Conservation (phyloP, 768 basidiomycete species). For the Tricholoma sp. region DNA sequence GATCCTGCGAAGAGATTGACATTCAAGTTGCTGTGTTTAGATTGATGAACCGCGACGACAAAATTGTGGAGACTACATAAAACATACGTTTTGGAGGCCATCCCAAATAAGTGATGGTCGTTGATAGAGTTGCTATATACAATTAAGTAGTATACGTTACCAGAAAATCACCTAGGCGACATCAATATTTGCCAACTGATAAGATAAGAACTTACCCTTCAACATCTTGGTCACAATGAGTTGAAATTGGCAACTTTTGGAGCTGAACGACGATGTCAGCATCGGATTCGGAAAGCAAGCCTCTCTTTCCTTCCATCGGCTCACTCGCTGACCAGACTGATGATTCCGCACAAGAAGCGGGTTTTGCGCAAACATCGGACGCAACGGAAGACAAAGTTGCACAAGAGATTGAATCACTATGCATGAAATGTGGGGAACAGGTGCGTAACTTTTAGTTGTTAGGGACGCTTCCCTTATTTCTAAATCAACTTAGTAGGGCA, state of each 20-base stretch:
- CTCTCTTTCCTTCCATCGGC: constrained; percentile 52
- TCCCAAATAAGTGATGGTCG: constrained; percentile 4
- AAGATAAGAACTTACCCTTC: too few relatives aligned
- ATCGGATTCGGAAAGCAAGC: background rate
- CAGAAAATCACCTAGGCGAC: too few relatives aligned
- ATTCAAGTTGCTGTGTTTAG: constrained; percentile 16
- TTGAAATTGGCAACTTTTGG: too few relatives aligned
- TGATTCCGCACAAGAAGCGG: constrained; percentile 23
- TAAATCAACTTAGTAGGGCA: constrained; percentile 53
- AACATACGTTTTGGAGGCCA: constrained; percentile 13
- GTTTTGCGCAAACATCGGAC: constrained; percentile 24
- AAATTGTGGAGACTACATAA: background rate
- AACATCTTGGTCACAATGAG: too few relatives aligned
- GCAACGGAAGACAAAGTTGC: constrained; percentile 61
- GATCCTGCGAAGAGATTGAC: constrained; percentile 51
- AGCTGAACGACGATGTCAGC: background rate
- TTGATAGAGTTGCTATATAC: too few relatives aligned
- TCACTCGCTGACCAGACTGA: constrained; percentile 45
- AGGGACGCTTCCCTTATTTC: constrained; percentile 15
- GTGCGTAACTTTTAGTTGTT: constrained; percentile 35
- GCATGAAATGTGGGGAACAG: constrained; percentile 92
- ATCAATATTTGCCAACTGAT: too few relatives aligned
- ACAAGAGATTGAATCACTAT: constrained; percentile 84
- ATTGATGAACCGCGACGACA: background rate
- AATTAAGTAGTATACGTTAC: too few relatives aligned